Percentiles rank a stretch among this genome's conserved stretches.
Conservation (phyloP, 257 asterid species). For the Craterostigma plantagineum region DNA sequence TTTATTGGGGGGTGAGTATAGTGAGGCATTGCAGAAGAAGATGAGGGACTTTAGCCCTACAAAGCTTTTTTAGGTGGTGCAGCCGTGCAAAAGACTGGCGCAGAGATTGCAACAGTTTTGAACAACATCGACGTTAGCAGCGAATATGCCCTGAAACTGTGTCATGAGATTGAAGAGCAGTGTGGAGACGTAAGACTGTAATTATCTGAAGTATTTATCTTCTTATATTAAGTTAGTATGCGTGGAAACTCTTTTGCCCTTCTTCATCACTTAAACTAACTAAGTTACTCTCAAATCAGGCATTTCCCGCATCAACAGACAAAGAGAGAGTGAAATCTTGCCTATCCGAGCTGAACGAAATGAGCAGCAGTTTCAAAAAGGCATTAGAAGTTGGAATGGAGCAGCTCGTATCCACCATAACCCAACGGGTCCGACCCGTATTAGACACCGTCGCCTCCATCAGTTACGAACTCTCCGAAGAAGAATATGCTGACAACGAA, state of each 20-base stretch:
- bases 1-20: conserved; percentile 70
- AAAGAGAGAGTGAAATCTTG: conserved; percentile 79
- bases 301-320: conserved; percentile 64
- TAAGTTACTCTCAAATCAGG: conserved; percentile 22
- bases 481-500: conserved; percentile 92
- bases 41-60: conserved; percentile 80
- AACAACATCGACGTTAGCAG: conserved; percentile 91
- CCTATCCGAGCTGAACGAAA: conserved; percentile 75
- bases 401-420: conserved; percentile 58
- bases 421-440: conserved; percentile 75
- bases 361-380: conserved; percentile 69
- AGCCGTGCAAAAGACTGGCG: conserved; percentile 77
- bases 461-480: conserved; percentile 81
- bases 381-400: conserved; percentile 56
- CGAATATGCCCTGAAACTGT: conserved; percentile 70
- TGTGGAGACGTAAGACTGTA: conserved; percentile 49
- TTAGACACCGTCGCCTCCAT: conserved; percentile 75
- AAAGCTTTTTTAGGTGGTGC: conserved; percentile 74
- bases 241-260: neutral
- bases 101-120: conserved; percentile 76
- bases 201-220: neutral
- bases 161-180: conserved; percentile 91
- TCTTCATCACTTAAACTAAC: neutral
- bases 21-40: conserved; percentile 85
- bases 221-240: neutral